Evolutionary conservation across 139 green algal species (phyloP), one percentile per base, ranked within the genome.

Genomic region (Chlamydomonas incerta): DNA sequence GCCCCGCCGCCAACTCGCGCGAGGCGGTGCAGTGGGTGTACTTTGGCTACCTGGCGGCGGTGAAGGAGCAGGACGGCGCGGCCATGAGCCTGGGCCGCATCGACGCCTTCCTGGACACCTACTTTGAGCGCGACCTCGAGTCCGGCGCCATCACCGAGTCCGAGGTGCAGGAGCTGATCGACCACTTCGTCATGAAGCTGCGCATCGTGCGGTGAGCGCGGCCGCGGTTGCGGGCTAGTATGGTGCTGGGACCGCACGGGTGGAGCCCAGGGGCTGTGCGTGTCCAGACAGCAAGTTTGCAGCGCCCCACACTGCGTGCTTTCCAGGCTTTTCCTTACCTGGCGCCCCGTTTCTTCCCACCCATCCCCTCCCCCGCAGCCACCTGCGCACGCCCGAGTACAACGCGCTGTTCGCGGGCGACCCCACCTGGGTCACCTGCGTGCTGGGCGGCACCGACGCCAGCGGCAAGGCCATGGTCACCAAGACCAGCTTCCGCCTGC

Each of bases 381-480:
- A 97, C 52, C 92, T 97, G 81, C 92, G 94, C 84, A 95, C 94
- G 29, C 93, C 93, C 15, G 94, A 96, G 84, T 97, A 97, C 93
- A 95, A 97, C 80, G 83, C 88, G 52, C 92, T 97, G 55, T 97
- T 97, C 86, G 93, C 93, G 0, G 93, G 94, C 29, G 94, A 97
- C 85, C 94, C 94, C 71, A 95, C 93, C 50, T 97, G 94, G 94
- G 94, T 96, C 26, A 97, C 94, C 20, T 79, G 57, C 3, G 92
- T 93, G 82, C 77, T 97, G 80, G 93, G 91, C 58, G 94, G 94
- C 72, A 85, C 88, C 21, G 89, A 92, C 63, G 66, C 76, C 20
- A 24, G 41, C 26, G 91, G 89, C 34, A 71, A 80, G 68, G 77
- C 91, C 91, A 90, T 96, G 89, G 93, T 97, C 41, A 97, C 93